Conservation (phyloP, 345 rosid species). For the Physaria fendleri region DNA sequence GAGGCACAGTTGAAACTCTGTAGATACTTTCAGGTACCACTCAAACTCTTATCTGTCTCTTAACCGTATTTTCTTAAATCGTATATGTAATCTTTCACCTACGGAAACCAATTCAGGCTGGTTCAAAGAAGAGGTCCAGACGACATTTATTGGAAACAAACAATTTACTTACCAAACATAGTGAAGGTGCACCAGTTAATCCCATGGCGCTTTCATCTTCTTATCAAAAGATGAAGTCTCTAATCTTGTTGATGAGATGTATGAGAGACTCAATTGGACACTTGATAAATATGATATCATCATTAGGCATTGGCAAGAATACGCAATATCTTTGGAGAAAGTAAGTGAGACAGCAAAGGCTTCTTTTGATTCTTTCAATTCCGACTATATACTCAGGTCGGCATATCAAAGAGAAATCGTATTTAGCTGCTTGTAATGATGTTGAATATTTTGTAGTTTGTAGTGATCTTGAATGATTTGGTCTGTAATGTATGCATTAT, state of each 20-base stretch:
- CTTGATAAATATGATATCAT: conserved; percentile 66
- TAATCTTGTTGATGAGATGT: conserved; percentile 78
- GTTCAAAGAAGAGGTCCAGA: conserved; percentile 77
- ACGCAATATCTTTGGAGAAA: too few species aligned
- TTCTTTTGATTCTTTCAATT: too few species aligned
- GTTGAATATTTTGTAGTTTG: too few species aligned
- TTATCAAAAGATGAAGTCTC: conserved; percentile 76
- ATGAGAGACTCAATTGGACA: conserved; percentile 59
- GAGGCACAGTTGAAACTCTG: conserved; percentile 89
- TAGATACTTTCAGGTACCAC: conserved; percentile 76
- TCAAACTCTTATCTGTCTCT: neutral
- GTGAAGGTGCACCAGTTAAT: conserved; percentile 44
- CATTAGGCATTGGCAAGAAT: too few species aligned
- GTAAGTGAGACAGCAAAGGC: too few species aligned
- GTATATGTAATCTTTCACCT: conserved; percentile 3
- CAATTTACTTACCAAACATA: conserved; percentile 51
- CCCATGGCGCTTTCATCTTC: conserved; percentile 43
- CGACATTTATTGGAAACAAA: conserved; percentile 75
- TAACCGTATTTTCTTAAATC: neutral
- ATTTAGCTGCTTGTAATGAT: too few species aligned
- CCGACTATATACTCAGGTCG: too few species aligned
- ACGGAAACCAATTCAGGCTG: conserved; percentile 46
- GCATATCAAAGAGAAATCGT: too few species aligned
- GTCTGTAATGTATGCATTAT: too few species aligned
- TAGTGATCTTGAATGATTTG: too few species aligned